phyloP scores from a whole-genome alignment of 306 rosid species.

The Acmispon strigosus region DNA sequence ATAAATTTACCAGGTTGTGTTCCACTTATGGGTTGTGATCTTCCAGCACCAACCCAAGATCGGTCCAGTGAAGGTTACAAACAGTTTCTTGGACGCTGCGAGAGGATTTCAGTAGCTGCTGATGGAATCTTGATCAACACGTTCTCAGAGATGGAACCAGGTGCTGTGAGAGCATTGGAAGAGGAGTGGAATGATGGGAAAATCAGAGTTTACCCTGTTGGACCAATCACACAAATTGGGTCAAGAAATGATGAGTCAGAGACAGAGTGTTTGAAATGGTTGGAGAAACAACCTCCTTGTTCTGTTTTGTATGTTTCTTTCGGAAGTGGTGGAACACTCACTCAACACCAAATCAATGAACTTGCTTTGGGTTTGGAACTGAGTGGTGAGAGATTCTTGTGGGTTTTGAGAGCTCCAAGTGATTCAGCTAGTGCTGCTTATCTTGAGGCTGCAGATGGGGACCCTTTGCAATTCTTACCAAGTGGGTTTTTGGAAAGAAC shows the following conservation, averaged over 20 bases:
- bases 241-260: neutral
- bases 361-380: slow-evolving; percentile 34
- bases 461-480: slow-evolving; percentile 30
- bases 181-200: neutral
- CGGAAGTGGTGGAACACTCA: slow-evolving; percentile 43
- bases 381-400: slow-evolving; percentile 30
- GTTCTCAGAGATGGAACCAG: slow-evolving; percentile 21
- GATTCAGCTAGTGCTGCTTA: slow-evolving; percentile 19
- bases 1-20: slow-evolving; percentile 27
- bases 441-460: neutral
- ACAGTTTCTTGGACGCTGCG: neutral
- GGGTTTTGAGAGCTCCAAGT: slow-evolving; percentile 37
- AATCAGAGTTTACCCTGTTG: slow-evolving; percentile 4
- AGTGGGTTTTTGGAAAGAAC: slow-evolving; percentile 24
- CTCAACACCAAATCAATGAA: slow-evolving; percentile 28
- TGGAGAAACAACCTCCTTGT: slow-evolving; percentile 11
- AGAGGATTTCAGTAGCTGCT: neutral
- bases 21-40: slow-evolving; percentile 18
- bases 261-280: slow-evolving; percentile 18
- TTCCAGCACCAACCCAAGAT: neutral
- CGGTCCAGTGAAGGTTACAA: slow-evolving; percentile 16
- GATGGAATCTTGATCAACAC: slow-evolving; percentile 29
- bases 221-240: slow-evolving; percentile 27
- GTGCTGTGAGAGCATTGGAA: slow-evolving; percentile 12
- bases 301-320: slow-evolving; percentile 35